Base-by-base conservation (phyloP, 805 yeast species). In the Kodamaea leandrae region DNA sequence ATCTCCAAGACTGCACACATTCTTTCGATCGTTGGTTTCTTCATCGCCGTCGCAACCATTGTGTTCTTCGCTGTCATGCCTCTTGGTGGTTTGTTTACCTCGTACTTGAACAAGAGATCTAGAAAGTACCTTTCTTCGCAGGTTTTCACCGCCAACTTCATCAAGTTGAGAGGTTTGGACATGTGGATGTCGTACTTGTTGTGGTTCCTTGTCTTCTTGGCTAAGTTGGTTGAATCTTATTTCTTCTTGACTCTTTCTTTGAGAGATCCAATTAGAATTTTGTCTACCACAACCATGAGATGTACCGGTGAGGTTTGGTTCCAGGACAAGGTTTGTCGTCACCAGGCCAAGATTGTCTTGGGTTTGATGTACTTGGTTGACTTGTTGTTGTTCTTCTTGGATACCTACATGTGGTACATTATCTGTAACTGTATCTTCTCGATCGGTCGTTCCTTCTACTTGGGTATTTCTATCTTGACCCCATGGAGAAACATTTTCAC, bases 401-500 rank as follows among this genome's bases (percentile, higher is more conserved):
- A 93, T 85, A 88, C 99, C 47, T 93, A 88, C 67, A 78, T 93
- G 84, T 93, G 99, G 99, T 93, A 93, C 77, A 90, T 93, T 74
- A 74, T 93, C 56, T 83, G 86, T 65, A 93, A 91, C 79, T 85
- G 96, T 68, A 78, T 88, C 53, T 90, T 88, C 80, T 91, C 98
- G 47, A 88, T 93, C 58, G 97, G 96, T 55, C 87, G 96, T 64
- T 93, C 99, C 12, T 93, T 93, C 78, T 93, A 91, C 77, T 78
- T 95, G 67, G 99, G 99, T 84, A 90, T 93, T 57, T 93, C 99
- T 34, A 91, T 93, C 52, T 81, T 90, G 76, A 93, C 99, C 30
- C 99, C 99, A 48, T 93, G 99, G 99, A 87, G 98, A 80, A 93
- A 95, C 66, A 90, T 93, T 55, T 93, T 91, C 76, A 83, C 96